A percentile compares a stretch with the other conserved stretches of the same genome.
Conservation (phyloP, 2,329 filamentous ascomycete genomes). For the Atkinsonella texensis region DNA sequence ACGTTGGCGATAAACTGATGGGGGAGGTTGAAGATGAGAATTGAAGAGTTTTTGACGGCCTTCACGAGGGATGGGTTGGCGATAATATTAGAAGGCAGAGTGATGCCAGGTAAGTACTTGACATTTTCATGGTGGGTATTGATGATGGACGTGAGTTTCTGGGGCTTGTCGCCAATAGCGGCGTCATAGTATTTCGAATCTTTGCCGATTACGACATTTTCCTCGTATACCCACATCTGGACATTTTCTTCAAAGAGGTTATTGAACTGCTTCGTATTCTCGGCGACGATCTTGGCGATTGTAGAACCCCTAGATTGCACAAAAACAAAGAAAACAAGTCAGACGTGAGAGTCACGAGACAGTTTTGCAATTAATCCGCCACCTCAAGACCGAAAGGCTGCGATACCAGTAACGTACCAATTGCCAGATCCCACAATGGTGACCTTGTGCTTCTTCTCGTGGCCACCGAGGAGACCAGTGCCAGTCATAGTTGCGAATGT, state of each 20-base stretch:
- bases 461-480: slow-evolving; percentile 28
- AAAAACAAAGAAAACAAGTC: not conserved
- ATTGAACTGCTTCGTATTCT: slow-evolving; percentile 70
- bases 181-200: slow-evolving; percentile 62
- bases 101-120: slow-evolving; percentile 90
- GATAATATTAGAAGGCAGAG: slow-evolving; percentile 69
- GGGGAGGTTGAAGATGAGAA: slow-evolving; percentile 91
- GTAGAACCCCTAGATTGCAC: slow-evolving; percentile 64
- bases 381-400: not conserved
- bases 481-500: slow-evolving; percentile 20
- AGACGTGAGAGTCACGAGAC: not conserved
- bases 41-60: slow-evolving; percentile 70
- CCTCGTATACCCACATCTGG: slow-evolving; percentile 99
- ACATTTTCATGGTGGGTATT: slow-evolving; percentile 91
- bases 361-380: not conserved
- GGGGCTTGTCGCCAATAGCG: slow-evolving; percentile 49
- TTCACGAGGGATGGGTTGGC: slow-evolving; percentile 73
- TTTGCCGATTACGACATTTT: slow-evolving; percentile 65
- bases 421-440: slow-evolving; percentile 93
- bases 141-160: slow-evolving; percentile 86
- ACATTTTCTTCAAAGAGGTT: slow-evolving; percentile 79
- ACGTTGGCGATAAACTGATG: slow-evolving; percentile 91
- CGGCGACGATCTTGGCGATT: slow-evolving; percentile 91
- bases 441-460: slow-evolving; percentile 75
- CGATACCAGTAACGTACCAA: slow-evolving; percentile 48